Evolutionary conservation across 768 basidiomycete species (phyloP).

Genomic region (Dendrothele bispora): DNA sequence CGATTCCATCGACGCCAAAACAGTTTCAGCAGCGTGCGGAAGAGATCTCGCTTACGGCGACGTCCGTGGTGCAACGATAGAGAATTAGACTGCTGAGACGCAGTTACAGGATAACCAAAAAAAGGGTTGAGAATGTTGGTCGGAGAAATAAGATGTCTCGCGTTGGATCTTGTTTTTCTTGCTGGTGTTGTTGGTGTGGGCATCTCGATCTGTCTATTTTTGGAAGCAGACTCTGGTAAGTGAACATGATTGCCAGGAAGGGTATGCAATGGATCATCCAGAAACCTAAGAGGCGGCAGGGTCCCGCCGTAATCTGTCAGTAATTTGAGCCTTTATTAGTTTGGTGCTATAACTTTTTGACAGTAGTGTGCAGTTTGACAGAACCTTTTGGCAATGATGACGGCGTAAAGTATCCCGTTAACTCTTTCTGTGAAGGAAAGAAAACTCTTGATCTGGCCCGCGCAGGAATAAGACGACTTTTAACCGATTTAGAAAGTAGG

Average conservation of each 20-base stretch:
- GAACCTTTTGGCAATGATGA: slow-evolving; percentile 63
- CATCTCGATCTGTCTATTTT: background rate
- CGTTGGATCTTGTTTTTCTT: too few relatives aligned
- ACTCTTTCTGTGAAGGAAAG: slow-evolving; percentile 58
- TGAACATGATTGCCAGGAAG: too few relatives aligned
- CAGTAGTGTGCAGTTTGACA: slow-evolving; percentile 12
- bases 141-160: slow-evolving; percentile 42
- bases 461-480: slow-evolving; percentile 62
- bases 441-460: slow-evolving; percentile 61
- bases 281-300: slow-evolving; percentile 48
- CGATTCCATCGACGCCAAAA: slow-evolving; percentile 69
- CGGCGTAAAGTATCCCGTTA: slow-evolving; percentile 54
- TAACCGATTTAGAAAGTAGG: slow-evolving; percentile 9
- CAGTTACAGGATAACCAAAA: slow-evolving; percentile 66
- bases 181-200: background rate
- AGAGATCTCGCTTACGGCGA: slow-evolving; percentile 67
- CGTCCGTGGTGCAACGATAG: slow-evolving; percentile 58
- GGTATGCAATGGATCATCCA: slow-evolving; percentile 59
- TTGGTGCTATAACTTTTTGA: slow-evolving; percentile 12
- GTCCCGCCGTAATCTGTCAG: slow-evolving; percentile 66
- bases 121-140: slow-evolving; percentile 70
- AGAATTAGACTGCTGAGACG: slow-evolving; percentile 30
- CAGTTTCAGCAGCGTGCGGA: slow-evolving; percentile 57
- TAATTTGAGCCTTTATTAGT: slow-evolving; percentile 20
- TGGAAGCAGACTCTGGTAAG: too few relatives aligned